phyloP scores from a whole-genome alignment of 2,329 filamentous ascomycete species.

The Colletotrichum plurivorum region DNA sequence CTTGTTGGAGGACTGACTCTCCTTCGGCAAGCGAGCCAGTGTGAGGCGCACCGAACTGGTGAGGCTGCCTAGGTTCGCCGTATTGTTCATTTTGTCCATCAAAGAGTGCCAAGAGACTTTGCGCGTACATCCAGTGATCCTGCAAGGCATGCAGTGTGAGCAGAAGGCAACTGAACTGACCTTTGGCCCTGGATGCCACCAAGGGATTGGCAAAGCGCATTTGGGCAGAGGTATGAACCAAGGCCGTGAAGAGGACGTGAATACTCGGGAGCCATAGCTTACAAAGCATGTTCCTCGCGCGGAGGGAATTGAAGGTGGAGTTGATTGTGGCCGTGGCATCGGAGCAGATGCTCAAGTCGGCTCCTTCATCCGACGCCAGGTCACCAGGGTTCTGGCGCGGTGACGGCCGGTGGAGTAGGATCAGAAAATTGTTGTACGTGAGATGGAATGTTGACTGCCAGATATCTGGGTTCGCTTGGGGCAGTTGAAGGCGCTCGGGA shows the following conservation, averaged over 20 bases:
- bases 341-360: constrained; percentile 49
- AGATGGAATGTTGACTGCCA: constrained; percentile 52
- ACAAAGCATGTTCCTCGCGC: constrained; percentile 41
- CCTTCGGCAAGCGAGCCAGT: too few relatives aligned
- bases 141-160: constrained; percentile 47
- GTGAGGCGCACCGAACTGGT: background rate
- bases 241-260: constrained; percentile 49
- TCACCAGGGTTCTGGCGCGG: constrained; percentile 36
- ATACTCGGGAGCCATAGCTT: constrained; percentile 48
- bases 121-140: constrained; percentile 50
- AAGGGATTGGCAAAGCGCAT: constrained; percentile 48
- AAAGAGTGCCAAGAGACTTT: constrained; percentile 49
- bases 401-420: constrained; percentile 51
- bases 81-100: constrained; percentile 37
- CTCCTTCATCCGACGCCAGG: constrained; percentile 38
- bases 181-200: constrained; percentile 48
- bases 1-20: background rate
- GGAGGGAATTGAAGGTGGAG: constrained; percentile 49
- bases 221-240: constrained; percentile 48
- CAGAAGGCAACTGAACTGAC: constrained; percentile 48
- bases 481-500: constrained; percentile 46
- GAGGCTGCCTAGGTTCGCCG: background rate
- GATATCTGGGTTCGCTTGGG: constrained; percentile 41
- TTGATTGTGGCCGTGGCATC: constrained; percentile 47
- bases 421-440: constrained; percentile 52